These are phyloP conservation scores for Haplosporangium sp. DNA, from an alignment of 371 early-diverging fungal species.

Conservation along the genomic window DNA sequence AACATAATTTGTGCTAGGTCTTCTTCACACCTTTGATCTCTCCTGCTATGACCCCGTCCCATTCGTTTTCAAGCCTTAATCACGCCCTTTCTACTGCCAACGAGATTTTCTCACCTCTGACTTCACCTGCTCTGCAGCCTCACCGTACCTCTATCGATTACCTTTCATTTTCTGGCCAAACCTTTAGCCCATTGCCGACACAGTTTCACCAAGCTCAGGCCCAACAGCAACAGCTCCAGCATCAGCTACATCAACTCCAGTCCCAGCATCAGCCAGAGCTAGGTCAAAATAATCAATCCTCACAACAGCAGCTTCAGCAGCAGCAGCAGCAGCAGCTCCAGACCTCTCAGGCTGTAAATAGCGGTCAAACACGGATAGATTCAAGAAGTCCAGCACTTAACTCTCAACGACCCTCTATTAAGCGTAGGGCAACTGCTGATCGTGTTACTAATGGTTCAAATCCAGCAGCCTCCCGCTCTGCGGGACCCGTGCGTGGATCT, in stretches of 20 bases:
- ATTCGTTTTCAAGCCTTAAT: slow-evolving; percentile 58
- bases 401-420: slow-evolving; percentile 37
- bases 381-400: slow-evolving; percentile 36
- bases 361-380: slow-evolving; percentile 29
- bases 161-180: slow-evolving; percentile 46
- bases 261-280: slow-evolving; percentile 46
- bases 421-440: slow-evolving; percentile 43
- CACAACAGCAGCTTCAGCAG: slow-evolving; percentile 11
- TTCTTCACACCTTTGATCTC: slow-evolving; percentile 79
- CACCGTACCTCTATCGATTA: slow-evolving; percentile 49
- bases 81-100: slow-evolving; percentile 54
- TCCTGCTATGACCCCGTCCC: slow-evolving; percentile 77
- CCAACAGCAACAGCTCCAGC: slow-evolving; percentile 41
- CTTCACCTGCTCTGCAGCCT: slow-evolving; percentile 78
- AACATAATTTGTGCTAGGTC: slow-evolving; percentile 52
- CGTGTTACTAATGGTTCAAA: slow-evolving; percentile 35
- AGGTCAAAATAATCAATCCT: slow-evolving; percentile 23
- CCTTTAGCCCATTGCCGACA: slow-evolving; percentile 38
- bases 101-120: slow-evolving; percentile 72
- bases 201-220: slow-evolving; percentile 51
- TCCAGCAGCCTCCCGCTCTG: slow-evolving; percentile 24
- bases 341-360: slow-evolving; percentile 15
- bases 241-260: slow-evolving; percentile 43
- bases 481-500: slow-evolving; percentile 41
- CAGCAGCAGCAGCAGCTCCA: slow-evolving; percentile 25